These are phyloP conservation scores for Clonostachys sp. DNA, from an alignment of 2,329 filamentous ascomycete genomes.

Conservation along the genomic window DNA sequence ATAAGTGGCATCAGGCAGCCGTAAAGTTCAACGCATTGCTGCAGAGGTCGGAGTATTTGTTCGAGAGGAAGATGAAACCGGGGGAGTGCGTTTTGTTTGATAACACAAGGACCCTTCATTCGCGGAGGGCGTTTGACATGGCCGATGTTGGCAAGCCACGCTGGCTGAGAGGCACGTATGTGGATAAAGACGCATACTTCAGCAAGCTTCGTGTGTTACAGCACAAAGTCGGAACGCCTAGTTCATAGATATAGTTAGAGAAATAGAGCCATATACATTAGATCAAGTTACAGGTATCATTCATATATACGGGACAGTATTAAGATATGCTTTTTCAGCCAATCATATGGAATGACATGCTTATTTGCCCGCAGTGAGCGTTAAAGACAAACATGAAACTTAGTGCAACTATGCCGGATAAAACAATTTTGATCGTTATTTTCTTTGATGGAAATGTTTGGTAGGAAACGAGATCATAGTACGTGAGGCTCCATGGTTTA, in stretches of 20 bases:
- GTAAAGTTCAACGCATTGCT: slow-evolving; percentile 1
- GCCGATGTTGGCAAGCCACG: slow-evolving; percentile 2
- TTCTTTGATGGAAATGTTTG: no score
- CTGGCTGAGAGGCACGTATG: slow-evolving; percentile 3
- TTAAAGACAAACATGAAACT: no score
- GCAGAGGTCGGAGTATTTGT: slow-evolving; percentile 1
- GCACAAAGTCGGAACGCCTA: background rate
- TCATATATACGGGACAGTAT: no score
- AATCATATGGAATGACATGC: no score
- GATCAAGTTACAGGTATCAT: no score
- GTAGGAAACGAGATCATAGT: no score
- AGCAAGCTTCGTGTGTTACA: slow-evolving; percentile 1
- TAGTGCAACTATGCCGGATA: no score
- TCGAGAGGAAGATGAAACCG: slow-evolving; percentile 1
- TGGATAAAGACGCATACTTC: slow-evolving; percentile 1
- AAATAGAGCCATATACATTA: no score
- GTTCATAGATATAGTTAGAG: background rate
- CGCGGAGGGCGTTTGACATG: background rate
- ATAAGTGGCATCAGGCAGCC: slow-evolving; percentile 2
- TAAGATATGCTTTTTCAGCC: no score
- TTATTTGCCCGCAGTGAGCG: no score
- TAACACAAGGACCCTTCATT: slow-evolving; percentile 3
- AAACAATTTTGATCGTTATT: no score
- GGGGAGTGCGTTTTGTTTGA: slow-evolving; percentile 3
- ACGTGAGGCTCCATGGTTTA: no score